Evolutionary conservation across 2,329 filamentous ascomycete species (phyloP).

Genomic region (Volutella citrinella): DNA sequence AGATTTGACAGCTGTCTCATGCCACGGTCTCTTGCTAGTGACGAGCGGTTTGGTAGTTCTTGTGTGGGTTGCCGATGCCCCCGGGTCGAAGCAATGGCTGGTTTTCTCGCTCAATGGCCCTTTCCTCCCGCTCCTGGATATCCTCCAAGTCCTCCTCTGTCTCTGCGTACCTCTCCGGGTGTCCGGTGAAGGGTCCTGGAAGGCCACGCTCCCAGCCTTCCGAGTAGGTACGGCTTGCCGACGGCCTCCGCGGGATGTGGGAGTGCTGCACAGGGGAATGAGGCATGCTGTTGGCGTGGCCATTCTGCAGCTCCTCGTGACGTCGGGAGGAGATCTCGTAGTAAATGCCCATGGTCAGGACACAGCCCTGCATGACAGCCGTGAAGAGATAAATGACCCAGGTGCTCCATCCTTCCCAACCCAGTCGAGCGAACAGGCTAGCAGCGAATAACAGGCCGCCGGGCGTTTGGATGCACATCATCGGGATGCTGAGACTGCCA

Average conservation of each 20-base stretch:
- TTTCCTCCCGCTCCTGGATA: constrained; percentile 49
- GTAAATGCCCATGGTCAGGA: constrained; percentile 76
- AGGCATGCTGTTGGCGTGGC: constrained; percentile 21
- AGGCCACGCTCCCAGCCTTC: constrained; percentile 50
- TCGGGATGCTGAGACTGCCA: constrained; percentile 88
- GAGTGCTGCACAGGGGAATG: constrained; percentile 28
- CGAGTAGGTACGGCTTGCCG: constrained; percentile 43
- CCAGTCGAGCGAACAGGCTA: constrained; percentile 77
- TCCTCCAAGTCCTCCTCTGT: constrained; percentile 50
- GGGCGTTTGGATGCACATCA: constrained; percentile 98
- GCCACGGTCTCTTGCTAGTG: too few species aligned
- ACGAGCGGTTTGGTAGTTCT: constrained; percentile 35
- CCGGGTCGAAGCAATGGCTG: constrained; percentile 49
- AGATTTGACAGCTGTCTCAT: too few species aligned
- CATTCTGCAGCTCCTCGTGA: constrained; percentile 24
- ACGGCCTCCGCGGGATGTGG: constrained; percentile 30
- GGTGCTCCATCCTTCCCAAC: constrained; percentile 84
- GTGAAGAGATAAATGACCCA: constrained; percentile 92
- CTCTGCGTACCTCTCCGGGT: constrained; percentile 50
- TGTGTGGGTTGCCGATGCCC: constrained; percentile 45
- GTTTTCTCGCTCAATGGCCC: constrained; percentile 48
- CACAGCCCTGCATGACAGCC: constrained; percentile 75
- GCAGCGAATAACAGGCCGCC: constrained; percentile 87
- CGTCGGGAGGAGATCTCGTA: constrained; percentile 59
- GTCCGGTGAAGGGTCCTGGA: constrained; percentile 49